Base-by-base conservation (phyloP, 2,329 filamentous ascomycete genomes). In the Diaporthe eres region DNA sequence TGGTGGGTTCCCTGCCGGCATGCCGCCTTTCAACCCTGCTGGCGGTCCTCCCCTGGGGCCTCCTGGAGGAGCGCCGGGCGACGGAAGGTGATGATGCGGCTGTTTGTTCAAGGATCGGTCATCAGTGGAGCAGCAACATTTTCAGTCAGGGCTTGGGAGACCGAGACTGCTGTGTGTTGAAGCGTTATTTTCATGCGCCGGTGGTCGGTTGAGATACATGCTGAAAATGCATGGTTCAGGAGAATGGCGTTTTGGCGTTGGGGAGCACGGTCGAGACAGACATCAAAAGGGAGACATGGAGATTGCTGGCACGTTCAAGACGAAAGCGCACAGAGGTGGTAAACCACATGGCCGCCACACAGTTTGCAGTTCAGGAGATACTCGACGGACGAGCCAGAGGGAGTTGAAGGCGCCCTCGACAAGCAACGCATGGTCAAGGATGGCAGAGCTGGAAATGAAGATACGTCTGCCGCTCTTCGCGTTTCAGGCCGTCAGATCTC, bases 21-120 rank as follows among this genome's bases (percentile, higher is more conserved):
- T 88, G 81, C 85, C 86, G 31, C 84, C 86, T 22, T 86, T 87
- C 71, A 77, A 74, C 75, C 85, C 85, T 6, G 82, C 80, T 3
- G 83, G 84, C 63, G 84, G 84, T 31, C 44, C 63, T 42, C 65
- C 51, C n/a, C 34, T 53, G 65, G 65, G 65, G 8, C 49, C 49
- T 39, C 65, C 47, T 28, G 65, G 65, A 12, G 82, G 83, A 34
- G 80, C 82, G 34, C 84, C 84, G 31, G 86, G 86, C 49, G 84
- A 83, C 44, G 85, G 86, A 51, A 83, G 83, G 81, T 82, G 85
- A 79, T 87, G 80, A 81, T 71, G 34, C 84, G 87, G 80, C 81
- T 0, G 5, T 9, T 31, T 9, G 15, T 28, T 39, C 49, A 1
- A 28, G 34, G 31, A 13, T 9, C 4, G 4, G 47, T 55, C n/a